Percentiles rank a stretch among this genome's conserved stretches.
phyloP scores from a whole-genome alignment of 2,329 filamentous ascomycete genomes.

The Purpureocillium takamizusanense region DNA sequence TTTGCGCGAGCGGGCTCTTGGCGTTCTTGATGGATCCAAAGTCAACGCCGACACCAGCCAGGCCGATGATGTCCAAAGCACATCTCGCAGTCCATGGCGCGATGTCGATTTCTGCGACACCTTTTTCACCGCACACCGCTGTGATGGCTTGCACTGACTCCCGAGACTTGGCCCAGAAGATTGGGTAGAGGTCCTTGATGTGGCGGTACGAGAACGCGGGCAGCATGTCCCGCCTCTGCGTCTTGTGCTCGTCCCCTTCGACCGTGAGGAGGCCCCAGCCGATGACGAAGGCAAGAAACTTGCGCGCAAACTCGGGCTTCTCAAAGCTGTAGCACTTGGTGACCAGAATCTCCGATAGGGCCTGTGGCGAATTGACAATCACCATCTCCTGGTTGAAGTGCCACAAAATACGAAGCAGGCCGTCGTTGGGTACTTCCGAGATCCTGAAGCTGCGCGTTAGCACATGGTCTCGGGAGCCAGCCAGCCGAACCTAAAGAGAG shows the following conservation, averaged over 20 bases:
- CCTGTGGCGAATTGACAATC: slow-evolving; percentile 48
- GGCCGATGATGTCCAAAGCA: slow-evolving; percentile 26
- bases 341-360: slow-evolving; percentile 54
- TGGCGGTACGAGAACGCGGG: slow-evolving; percentile 22
- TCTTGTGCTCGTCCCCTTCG: slow-evolving; percentile 22
- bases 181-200: slow-evolving; percentile 21
- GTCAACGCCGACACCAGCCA: slow-evolving; percentile 22
- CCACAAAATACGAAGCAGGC: slow-evolving; percentile 54
- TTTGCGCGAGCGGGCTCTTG: slow-evolving; percentile 24
- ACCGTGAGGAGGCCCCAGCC: slow-evolving; percentile 43
- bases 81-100: slow-evolving; percentile 13
- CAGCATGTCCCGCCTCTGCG: slow-evolving; percentile 20
- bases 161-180: slow-evolving; percentile 21
- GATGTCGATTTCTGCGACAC: slow-evolving; percentile 9
- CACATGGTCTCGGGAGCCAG: too few relatives aligned
- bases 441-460: slow-evolving; percentile 30
- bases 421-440: slow-evolving; percentile 50
- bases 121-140: slow-evolving; percentile 1
- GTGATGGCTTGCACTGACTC: slow-evolving; percentile 12
- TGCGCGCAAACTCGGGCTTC: slow-evolving; percentile 45
- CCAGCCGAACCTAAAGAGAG: too few relatives aligned
- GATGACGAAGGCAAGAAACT: slow-evolving; percentile 74
- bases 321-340: slow-evolving; percentile 57
- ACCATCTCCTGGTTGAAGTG: slow-evolving; percentile 50
- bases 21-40: slow-evolving; percentile 21